Evolutionary conservation across 2,329 filamentous ascomycete genomes (phyloP).

Genomic region (Cyphellophora europaea): DNA sequence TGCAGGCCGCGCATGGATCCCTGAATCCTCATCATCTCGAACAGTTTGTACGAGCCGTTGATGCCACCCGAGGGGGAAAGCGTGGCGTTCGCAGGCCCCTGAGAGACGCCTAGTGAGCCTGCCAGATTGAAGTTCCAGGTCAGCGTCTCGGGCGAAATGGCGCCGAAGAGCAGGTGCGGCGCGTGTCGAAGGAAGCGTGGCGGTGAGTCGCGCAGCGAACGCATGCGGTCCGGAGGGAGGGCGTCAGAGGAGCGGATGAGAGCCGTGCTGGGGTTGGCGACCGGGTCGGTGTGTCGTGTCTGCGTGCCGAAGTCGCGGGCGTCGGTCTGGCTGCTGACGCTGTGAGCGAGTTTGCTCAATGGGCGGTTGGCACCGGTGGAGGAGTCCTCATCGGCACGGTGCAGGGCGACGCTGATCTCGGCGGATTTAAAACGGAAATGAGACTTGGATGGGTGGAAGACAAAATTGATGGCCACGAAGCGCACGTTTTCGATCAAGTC

Average conservation of each 20-base stretch:
- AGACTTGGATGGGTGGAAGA: slow-evolving; percentile 38
- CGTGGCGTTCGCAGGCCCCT: slow-evolving; percentile 33
- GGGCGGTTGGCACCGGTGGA: slow-evolving; percentile 2
- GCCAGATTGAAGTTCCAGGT: slow-evolving; percentile 40
- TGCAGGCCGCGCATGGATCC: slow-evolving; percentile 34
- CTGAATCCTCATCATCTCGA: slow-evolving; percentile 42
- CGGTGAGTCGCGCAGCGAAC: slow-evolving; percentile 1
- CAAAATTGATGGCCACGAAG: slow-evolving; percentile 40
- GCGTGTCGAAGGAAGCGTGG: slow-evolving; percentile 41
- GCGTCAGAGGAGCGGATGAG: neutral
- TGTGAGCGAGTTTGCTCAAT: slow-evolving; percentile 2
- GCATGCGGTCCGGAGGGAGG: neutral
- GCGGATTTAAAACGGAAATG: slow-evolving; percentile 40
- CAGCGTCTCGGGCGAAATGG: slow-evolving; percentile 37
- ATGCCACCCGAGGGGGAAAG: slow-evolving; percentile 32
- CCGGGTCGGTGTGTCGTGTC: slow-evolving; percentile 1
- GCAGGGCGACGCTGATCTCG: slow-evolving; percentile 31
- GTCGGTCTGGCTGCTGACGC: slow-evolving; percentile 7
- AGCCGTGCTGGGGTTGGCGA: neutral
- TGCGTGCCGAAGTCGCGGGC: neutral
- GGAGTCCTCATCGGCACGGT: slow-evolving; percentile 15
- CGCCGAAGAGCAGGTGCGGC: slow-evolving; percentile 39
- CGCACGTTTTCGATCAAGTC: slow-evolving; percentile 33
- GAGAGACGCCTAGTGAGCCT: slow-evolving; percentile 36
- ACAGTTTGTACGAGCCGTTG: slow-evolving; percentile 33